Base-by-base conservation (phyloP, 108 stramenopile species). In the Thalassiosira profunda region DNA sequence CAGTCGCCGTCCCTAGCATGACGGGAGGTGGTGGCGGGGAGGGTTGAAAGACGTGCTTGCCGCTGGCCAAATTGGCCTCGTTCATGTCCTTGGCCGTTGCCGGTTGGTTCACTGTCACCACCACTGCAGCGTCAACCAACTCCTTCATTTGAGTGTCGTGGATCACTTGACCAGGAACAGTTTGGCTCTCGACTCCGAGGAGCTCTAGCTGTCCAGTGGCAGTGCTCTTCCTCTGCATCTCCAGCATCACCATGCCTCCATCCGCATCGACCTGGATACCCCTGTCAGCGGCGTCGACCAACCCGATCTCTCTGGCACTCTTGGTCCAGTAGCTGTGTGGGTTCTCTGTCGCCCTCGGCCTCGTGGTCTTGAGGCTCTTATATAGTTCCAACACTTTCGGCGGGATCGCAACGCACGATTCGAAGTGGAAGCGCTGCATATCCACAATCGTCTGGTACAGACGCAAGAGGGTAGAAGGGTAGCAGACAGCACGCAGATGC, bases 391-490 rank as follows among this genome's bases (percentile, higher is more conserved):
- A 76, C 18, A 86, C 88, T 46, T 76, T 71, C 1, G 58, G 49
- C 9, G 91, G 91, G 40, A 95, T 95, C 40, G 87, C 86, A 14
- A 74, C 68, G 62, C 94, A 95, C 14, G 83, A 72, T 62, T 92
- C 91, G 59, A 95, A 95, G 76, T 95, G 94, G 70, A 92, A 93
- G 14, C 94, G 81, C 58, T 95, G 91, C 94, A 92, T 93, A 63
- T 89, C 88, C 17, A 85, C 88, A 40, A 92, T 87, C 7, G 88
- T 90, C 41, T 92, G 91, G 58, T 92, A 92, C 54, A 92, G 87
- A 15, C 88, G 66, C 34, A 68, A 74, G 55, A 92, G 86, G 18
- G 78, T 77, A 8, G 76, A 76, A 25, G 91, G 91, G 60, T 88
- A 95, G 63, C 91, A 92, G 11, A 91, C 81, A 12, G 94, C 90